Evolutionary conservation across 1,139 yeast genomes (phyloP), one percentile per base, ranked within the genome.

Genomic region (Kodamaea sp.): DNA sequence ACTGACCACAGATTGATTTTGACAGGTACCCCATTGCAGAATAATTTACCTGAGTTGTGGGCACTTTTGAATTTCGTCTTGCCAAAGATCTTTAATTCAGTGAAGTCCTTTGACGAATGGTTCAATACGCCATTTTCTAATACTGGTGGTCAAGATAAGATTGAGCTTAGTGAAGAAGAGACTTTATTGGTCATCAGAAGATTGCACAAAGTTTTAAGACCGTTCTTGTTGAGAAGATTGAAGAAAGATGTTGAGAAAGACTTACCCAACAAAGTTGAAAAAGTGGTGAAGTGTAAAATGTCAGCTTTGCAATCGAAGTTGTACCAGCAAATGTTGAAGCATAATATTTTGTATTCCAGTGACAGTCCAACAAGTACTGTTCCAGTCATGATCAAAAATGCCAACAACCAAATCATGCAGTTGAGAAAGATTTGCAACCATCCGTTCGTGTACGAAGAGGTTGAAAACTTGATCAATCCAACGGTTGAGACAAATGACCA

Each of bases 181-280:
- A 84, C 96, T 13, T 70, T 92, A 46, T 79, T 92, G 68, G 87
- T 92, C 40, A 92, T 92, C 55, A 76, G 97, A 60, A 87, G 98
- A 77, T 75, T 92, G 57, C 98, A 92, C 61, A 92, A 92, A 59
- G 98, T 92, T 15, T 73, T 92, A 55, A 78, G 98, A 56, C 98
- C 98, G 3, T 92, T 92, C 74, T 70, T 92, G 50, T 71, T 92
- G 52, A 81, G 98, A 66, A 83, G 98, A 69, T 76, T 92, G 66
- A 92, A 92, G 66, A 90, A 89, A 60, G 98, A 92, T 68, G 98
- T 92, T 24, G 98, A 92, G 57, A 90, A 89, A 57, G 97, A 90
- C 56, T 74, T 92, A 47, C 98, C 98, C 2, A 90, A 88, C 57
- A 92, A 92, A 68, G 87, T 92, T 35, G 98, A 92, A 63, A 89